Evolutionary conservation across 768 basidiomycete species (phyloP).

Genomic region (Naematelia aurantialba): DNA sequence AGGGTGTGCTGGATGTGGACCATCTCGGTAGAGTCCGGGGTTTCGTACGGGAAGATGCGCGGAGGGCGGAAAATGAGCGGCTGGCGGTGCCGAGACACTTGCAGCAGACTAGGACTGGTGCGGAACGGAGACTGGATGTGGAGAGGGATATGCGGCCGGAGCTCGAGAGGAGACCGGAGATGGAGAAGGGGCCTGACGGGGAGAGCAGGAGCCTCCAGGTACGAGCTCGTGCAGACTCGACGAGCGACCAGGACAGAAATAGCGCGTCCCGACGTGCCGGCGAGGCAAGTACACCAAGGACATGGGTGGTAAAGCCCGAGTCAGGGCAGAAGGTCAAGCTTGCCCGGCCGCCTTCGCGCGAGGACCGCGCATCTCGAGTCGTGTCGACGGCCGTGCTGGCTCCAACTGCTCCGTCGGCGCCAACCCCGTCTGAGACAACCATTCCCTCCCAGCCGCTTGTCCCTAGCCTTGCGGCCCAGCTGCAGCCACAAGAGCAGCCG

Average conservation of each 20-base stretch:
- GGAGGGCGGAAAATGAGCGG: constrained; percentile 9
- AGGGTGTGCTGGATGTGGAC: constrained; percentile 23
- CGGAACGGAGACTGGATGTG: no score
- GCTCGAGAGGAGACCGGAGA: no score
- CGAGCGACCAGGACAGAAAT: no score
- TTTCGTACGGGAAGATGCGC: constrained; percentile 11
- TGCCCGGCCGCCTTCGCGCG: background rate
- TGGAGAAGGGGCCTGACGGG: no score
- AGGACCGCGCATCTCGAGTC: background rate
- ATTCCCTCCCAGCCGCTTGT: background rate
- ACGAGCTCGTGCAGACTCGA: no score
- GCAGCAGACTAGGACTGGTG: no score
- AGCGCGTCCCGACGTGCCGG: no score
- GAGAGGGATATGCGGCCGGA: no score
- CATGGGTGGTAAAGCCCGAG: background rate
- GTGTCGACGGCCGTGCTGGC: background rate
- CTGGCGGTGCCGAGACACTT: background rate
- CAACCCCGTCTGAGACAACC: no score
- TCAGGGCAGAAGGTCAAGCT: background rate
- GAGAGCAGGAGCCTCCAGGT: no score
- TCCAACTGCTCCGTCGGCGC: background rate
- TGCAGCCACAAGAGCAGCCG: no score
- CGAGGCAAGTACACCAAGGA: background rate
- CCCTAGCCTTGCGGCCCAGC: background rate
- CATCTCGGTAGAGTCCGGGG: constrained; percentile 14